A percentile compares a stretch with the other conserved stretches of the same genome.
Conservation (phyloP, 371 early-diverging fungal genomes). For the Actinomortierella ambigua region DNA sequence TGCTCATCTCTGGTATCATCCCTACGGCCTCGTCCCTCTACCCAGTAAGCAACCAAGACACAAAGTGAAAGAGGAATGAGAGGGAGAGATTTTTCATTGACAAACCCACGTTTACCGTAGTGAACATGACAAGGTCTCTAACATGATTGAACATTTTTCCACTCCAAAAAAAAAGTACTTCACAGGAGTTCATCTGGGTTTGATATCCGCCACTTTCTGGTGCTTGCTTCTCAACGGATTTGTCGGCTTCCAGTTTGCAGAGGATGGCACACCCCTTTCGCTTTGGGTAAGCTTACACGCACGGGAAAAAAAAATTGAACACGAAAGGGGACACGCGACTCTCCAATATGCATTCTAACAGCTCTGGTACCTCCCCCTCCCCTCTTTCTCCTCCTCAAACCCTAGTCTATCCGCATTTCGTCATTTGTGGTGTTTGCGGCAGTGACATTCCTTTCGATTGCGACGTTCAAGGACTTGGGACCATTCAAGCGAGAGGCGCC, state of each 20-base stretch:
- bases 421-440: conserved; percentile 78
- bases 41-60: conserved; percentile 64
- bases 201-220: conserved; percentile 88
- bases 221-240: conserved; percentile 93
- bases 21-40: conserved; percentile 81
- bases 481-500: conserved; percentile 70
- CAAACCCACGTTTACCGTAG: too few species aligned
- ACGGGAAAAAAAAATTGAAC: too few species aligned
- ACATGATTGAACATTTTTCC: conserved; percentile 8
- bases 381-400: conserved; percentile 11
- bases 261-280: conserved; percentile 92
- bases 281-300: conserved; percentile 77
- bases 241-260: conserved; percentile 95
- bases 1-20: conserved; percentile 89
- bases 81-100: not conserved
- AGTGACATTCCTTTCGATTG: conserved; percentile 81
- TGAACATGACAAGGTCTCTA: too few species aligned
- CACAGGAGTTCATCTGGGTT: conserved; percentile 82
- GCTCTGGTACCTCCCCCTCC: too few species aligned
- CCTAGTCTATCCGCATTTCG: conserved; percentile 84
- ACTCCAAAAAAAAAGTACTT: conserved; percentile 70
- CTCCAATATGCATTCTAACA: too few species aligned
- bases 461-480: conserved; percentile 74
- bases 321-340: too few species aligned
- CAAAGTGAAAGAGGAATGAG: not conserved